Base-by-base conservation (phyloP, 371 early-diverging fungal genomes). In the Mucor sp. region DNA sequence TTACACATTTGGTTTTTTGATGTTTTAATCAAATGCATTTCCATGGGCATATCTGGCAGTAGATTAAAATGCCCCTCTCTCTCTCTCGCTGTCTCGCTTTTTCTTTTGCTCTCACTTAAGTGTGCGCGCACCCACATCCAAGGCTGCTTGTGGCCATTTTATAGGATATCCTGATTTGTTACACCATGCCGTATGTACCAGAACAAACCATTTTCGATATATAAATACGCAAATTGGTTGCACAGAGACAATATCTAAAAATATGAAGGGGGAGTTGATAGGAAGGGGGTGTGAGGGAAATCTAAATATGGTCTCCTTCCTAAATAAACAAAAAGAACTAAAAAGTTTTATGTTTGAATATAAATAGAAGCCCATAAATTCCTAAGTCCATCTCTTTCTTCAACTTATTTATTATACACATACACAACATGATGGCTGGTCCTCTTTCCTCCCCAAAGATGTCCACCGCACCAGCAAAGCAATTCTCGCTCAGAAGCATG, bases 221-320 rank as follows among this genome's bases (percentile, higher is more conserved):
- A 50, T 11, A 50, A 50, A 50, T 50, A 50, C 50, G 23, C 14
- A 50, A 50, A 50, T 50, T 50, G 50, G 50, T 50, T 25, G 50
- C 50, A 50, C 50, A 50, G 23, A 44, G 50, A 4, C 21, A 50
- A 50, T 56, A 63, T 58, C 63, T 64, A 63, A 23, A 62, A 67
- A 67, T 67, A 67, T 67, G 67, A 59, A 63, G 53, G 53, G 44
- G 56, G 55, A 55, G 53, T 37, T 14, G 11, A 37, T 11, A 37
- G 37, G 37, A 37, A 37, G 37, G 37, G 37, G 37, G 11, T 37
- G 37, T 37, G 37, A 37, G 50, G 41, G 58, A 62, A 56, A 69
- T 65, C 61, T 65, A 70, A 65, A 62, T 43, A 62, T 58, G 62
- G 50, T 47, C 23, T 33, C 57, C 37, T 58, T 55, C 48, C 41